Conservation (phyloP, 2,329 filamentous ascomycete species). For the Thyridium curvatum region DNA sequence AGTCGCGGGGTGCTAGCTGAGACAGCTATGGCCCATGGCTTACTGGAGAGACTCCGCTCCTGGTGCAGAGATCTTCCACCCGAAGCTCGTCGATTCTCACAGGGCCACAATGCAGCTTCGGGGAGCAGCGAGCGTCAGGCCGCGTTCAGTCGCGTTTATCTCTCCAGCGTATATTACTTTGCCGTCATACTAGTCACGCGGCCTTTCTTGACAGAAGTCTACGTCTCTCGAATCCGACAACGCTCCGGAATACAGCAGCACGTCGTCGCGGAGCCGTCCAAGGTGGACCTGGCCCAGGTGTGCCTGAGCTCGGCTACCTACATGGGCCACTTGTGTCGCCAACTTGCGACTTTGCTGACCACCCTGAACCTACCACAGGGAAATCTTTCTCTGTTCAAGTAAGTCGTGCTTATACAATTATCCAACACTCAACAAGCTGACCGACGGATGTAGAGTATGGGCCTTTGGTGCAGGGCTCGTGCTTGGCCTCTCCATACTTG, state of each 20-base stretch:
- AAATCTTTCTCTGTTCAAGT: too few species aligned
- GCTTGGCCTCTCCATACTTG: constrained; percentile 1
- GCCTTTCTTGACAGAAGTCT: constrained; percentile 7
- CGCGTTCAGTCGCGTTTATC: constrained; percentile 9
- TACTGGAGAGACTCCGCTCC: too few species aligned
- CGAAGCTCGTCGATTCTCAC: too few species aligned
- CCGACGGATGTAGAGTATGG: background rate
- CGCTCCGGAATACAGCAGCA: constrained; percentile 1
- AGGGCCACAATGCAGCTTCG: too few species aligned
- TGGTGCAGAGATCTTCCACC: too few species aligned
- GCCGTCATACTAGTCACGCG: constrained; percentile 12
- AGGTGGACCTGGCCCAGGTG: constrained; percentile 9
- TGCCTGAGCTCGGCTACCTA: constrained; percentile 12
- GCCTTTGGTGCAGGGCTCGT: background rate
- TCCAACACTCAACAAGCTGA: too few species aligned
- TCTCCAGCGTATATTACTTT: constrained; percentile 14
- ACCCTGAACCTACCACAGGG: too few species aligned
- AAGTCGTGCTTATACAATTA: too few species aligned
- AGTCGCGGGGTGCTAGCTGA: too few species aligned
- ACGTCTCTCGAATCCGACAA: too few species aligned
- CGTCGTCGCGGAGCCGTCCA: constrained; percentile 5
- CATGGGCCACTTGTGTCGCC: constrained; percentile 12
- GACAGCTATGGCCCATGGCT: too few species aligned
- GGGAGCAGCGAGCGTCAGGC: background rate
- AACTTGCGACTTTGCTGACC: background rate